phyloP scores from a whole-genome alignment of 148 eudicot species.

The Camellia granthamiana region DNA sequence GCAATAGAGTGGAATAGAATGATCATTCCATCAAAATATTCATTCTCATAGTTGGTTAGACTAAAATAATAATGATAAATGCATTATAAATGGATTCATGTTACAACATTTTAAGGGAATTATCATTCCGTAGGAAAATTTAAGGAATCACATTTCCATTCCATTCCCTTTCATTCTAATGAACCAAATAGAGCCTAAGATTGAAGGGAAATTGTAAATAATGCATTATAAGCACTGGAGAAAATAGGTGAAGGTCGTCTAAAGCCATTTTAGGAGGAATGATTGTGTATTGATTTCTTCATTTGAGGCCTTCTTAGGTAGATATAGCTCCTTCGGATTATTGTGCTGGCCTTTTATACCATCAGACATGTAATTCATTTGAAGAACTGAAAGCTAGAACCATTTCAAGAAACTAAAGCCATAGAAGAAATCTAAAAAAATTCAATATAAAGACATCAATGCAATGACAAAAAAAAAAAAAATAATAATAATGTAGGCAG shows the following conservation, averaged over 20 bases:
- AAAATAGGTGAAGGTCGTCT: too few species aligned
- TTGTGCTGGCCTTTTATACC: neutral
- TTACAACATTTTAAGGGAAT: too few species aligned
- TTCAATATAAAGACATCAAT: neutral
- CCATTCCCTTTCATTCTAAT: too few species aligned
- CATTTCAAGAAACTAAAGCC: neutral
- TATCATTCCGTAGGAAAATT: too few species aligned
- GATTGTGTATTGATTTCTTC: neutral
- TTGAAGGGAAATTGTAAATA: too few species aligned
- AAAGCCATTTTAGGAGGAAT: neutral
- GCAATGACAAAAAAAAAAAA: neutral
- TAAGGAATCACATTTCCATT: too few species aligned
- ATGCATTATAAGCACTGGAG: too few species aligned
- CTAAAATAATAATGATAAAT: too few species aligned
- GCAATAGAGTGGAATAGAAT: neutral
- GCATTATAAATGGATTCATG: too few species aligned
- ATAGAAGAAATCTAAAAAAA: neutral
- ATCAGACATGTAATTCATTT: neutral
- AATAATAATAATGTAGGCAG: neutral
- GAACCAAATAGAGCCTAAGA: too few species aligned
- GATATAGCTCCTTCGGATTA: neutral
- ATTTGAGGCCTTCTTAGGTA: neutral
- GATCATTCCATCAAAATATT: too few species aligned
- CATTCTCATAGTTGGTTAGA: too few species aligned
- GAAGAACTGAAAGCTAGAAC: neutral